Evolutionary conservation across 164 flowering plant genomes (phyloP), one percentile per base, ranked within the genome.

Genomic region (Stephania japonica): DNA sequence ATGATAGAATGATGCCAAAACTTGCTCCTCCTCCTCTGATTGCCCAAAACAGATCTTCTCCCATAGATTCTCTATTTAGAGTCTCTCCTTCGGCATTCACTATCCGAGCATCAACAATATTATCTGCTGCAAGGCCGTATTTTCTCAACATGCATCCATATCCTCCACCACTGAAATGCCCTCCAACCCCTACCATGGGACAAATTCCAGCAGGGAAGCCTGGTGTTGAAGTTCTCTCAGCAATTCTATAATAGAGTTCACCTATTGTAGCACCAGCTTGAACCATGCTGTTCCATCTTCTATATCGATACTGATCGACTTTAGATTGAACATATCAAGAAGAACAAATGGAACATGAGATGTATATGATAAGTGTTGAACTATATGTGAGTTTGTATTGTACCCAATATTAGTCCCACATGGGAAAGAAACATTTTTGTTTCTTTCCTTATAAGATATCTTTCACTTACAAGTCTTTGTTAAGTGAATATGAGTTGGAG

Each of bases 151-250:
- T 38, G 24, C 42, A 27, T n/a, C 73, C 73, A 21, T 16, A 4
- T 21, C 73, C 73, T n/a, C 66, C 73, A 18, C 73, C 73, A 41
- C 65, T 59, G 43, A 71, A 13, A 7, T 56, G 47, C 26, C 73
- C 65, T 7, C 73, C 65, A n/a, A 56, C 49, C 19, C 73, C 73
- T 0, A 71, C 47, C 12, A 66, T 59, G 16, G n/a, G 47, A 19
- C 73, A 71, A 16, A 14, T 0, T 1, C 73, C 73, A 6, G 26
- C 73, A 0, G 73, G 73, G 41, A 71, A 71, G 13, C 65, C 73
- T n/a, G 12, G 14, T 2, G 66, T 71, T n/a, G 41, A n/a, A 16
- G 49, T 71, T 7, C 56, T 59, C 26, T 71, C 26, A 5, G 47
- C 65, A 56, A 71, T 38, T 42, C 26, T 38, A 8, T 71, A 59